Evolutionary conservation across 75 land plant genomes (phyloP).

Genomic region (Selaginella moellendorffii): DNA sequence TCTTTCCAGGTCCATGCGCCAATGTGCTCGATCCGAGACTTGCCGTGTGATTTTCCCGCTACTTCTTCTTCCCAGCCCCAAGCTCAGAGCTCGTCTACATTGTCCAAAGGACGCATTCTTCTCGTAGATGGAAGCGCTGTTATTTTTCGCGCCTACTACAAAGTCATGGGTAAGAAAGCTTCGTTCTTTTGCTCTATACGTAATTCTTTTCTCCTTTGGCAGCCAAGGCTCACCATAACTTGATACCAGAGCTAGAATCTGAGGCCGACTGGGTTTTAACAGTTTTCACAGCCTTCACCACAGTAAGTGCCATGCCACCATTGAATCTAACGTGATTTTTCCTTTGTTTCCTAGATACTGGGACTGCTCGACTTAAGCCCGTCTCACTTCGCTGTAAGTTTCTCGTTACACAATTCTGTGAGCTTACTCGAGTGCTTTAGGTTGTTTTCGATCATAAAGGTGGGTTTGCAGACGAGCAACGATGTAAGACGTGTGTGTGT

Average conservation of each 20-base stretch:
- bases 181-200: too few species aligned
- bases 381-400: slow-evolving; percentile 59
- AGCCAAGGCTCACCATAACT: too few species aligned
- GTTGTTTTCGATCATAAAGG: slow-evolving; percentile 84
- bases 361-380: slow-evolving; percentile 58
- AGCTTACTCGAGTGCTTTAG: slow-evolving; percentile 24
- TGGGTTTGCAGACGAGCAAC: slow-evolving; percentile 17
- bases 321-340: too few species aligned
- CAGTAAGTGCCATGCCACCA: slow-evolving; percentile 35
- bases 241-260: background rate
- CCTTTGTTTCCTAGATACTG: slow-evolving; percentile 31
- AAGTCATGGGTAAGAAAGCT: slow-evolving; percentile 49
- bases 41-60: too few species aligned
- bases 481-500: background rate
- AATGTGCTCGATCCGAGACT: too few species aligned
- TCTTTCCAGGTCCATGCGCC: too few species aligned
- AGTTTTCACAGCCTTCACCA: slow-evolving; percentile 58
- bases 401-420: background rate
- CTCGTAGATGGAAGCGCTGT: slow-evolving; percentile 77
- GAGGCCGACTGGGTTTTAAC: slow-evolving; percentile 71
- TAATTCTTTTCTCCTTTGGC: too few species aligned
- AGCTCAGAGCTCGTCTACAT: too few species aligned
- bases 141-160: slow-evolving; percentile 73
- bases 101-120: slow-evolving; percentile 37
- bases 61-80: too few species aligned